These are phyloP conservation scores for Chlamydomonas reinhardtii DNA, from an alignment of 163 green algal species.

Conservation along the genomic window DNA sequence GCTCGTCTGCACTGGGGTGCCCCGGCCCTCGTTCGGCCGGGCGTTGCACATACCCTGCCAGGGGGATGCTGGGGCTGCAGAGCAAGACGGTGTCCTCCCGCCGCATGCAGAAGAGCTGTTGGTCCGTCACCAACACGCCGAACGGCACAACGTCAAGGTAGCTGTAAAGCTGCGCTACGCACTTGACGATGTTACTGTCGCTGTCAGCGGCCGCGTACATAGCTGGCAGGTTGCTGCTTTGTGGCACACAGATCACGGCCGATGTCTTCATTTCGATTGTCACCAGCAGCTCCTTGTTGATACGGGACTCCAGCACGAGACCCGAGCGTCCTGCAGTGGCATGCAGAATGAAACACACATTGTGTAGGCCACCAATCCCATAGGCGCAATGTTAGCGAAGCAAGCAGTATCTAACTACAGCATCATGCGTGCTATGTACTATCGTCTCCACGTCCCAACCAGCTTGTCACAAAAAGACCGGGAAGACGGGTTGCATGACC, in stretches of 20 bases:
- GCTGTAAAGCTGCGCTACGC: neutral
- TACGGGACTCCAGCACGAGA: neutral
- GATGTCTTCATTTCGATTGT: constrained; percentile 1
- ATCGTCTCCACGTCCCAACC: neutral
- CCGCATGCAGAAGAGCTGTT: constrained; percentile 4
- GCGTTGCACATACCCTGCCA: neutral
- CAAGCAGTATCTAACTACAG: neutral
- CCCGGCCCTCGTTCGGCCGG: neutral
- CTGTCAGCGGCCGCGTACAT: neutral
- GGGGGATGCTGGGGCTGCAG: neutral
- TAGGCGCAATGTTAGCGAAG: neutral
- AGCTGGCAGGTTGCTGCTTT: neutral
- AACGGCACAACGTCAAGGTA: neutral
- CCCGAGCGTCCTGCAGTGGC: neutral
- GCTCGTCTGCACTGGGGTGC: neutral
- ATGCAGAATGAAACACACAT: neutral
- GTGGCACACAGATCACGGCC: neutral
- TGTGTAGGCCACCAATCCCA: neutral
- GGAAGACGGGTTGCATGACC: neutral
- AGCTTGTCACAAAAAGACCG: neutral
- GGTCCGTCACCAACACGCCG: neutral
- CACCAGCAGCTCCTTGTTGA: neutral
- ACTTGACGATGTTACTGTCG: neutral
- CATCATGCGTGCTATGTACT: neutral
- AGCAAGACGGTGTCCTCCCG: neutral